These are phyloP conservation scores for Remersonia thermophila DNA, from an alignment of 2,329 filamentous ascomycete genomes.

Conservation along the genomic window DNA sequence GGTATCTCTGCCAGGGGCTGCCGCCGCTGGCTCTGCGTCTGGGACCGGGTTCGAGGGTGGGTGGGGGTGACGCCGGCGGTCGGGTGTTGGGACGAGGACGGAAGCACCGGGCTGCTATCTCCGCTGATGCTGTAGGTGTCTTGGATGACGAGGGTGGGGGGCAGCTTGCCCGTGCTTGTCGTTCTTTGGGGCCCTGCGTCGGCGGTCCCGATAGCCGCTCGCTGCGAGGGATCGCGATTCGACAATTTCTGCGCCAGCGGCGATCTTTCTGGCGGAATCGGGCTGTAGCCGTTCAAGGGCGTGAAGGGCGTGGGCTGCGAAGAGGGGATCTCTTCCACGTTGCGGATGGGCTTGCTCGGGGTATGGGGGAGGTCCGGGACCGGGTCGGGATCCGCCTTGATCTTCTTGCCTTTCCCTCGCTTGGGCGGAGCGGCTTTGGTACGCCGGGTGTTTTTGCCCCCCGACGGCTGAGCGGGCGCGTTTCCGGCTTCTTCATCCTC, in stretches of 20 bases:
- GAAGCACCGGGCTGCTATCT: conserved; percentile 6
- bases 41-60: conserved; percentile 7
- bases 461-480: too few species aligned
- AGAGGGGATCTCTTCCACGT: conserved; percentile 34
- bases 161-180: conserved; percentile 13
- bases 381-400: conserved; percentile 12
- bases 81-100: conserved; percentile 10
- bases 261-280: conserved; percentile 21
- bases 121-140: conserved; percentile 31
- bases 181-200: conserved; percentile 3
- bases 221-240: conserved; percentile 17
- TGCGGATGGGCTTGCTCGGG: conserved; percentile 24
- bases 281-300: conserved; percentile 27
- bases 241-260: conserved; percentile 27
- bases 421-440: not conserved
- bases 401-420: conserved; percentile 6
- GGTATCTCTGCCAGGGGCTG: conserved; percentile 14
- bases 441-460: too few species aligned
- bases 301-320: conserved; percentile 33
- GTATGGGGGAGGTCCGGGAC: conserved; percentile 25
- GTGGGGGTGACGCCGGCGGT: conserved; percentile 5
- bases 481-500: not conserved
- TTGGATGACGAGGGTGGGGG: conserved; percentile 28
- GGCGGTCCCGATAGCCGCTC: too few species aligned
- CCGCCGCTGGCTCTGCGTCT: conserved; percentile 1